Base-by-base conservation (phyloP, 2,329 filamentous ascomycete genomes). In the Macroventuria anomochaeta region DNA sequence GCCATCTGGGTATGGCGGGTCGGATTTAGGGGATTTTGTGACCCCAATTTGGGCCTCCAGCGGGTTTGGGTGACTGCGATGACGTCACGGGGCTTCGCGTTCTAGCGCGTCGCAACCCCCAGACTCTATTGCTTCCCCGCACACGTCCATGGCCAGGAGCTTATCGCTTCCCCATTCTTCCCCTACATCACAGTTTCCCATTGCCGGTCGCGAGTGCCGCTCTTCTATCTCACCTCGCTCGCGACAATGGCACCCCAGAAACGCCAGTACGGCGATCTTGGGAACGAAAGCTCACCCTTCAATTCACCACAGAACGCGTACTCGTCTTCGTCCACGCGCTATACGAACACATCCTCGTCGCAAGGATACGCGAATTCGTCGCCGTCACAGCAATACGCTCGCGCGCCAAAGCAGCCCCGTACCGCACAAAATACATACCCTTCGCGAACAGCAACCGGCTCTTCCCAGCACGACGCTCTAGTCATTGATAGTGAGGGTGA, bases 391-490 rank as follows among this genome's bases (percentile, higher is more conserved):
- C 40, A 37, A 21, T 31, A 49, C 12, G 18, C 5, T 3, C 68
- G 60, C 38, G 44, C 62, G 15, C 58, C 65, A 4, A 74, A 74
- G 47, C 65, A 69, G 31, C 44, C 65, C 13, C 70, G 69, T n/a
- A 63, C 58, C 21, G 46, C 56, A 18, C 46, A 58, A 31, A 40
- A 55, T 23, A 25, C 56, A 10, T 39, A 59, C 10, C 44, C 51
- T 10, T 54, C 55, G n/a, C 57, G 42, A 29, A 53, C 42, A 3
- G 25, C 43, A 13, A 38, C 61, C 11, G 69, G 69, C 18, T 65
- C 62, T 5, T 71, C 70, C 23, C 70, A 66, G 25, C 54, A 62
- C 3, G 50, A 70, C 7, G 62, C 69, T 5, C 50, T 70, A 6
- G 48, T 62, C 13, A 64, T 71, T 21, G 62, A 65, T 31, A 67